Conservation (phyloP, 169 alveolate species). For the Hammondia hammondi region DNA sequence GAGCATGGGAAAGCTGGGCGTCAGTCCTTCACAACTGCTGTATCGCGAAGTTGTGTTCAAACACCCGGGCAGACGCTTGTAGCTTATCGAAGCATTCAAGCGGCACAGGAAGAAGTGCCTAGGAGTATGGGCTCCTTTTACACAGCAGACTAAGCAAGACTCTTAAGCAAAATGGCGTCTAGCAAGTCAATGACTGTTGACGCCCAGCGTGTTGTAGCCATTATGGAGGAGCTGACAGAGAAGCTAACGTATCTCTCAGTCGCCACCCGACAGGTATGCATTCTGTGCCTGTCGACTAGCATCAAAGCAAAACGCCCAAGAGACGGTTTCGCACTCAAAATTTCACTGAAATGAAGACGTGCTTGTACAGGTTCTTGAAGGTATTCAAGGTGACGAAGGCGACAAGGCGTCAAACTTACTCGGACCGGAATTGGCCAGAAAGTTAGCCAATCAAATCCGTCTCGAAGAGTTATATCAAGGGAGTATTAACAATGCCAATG, state of each 20-base stretch:
- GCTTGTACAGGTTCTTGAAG: constrained; percentile 56
- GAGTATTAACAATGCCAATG: constrained; percentile 40
- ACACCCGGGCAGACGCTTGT: background rate
- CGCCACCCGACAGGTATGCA: constrained; percentile 51
- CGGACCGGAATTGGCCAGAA: constrained; percentile 57
- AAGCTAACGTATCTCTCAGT: constrained; percentile 65
- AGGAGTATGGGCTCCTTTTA: too few species aligned
- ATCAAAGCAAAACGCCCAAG: background rate
- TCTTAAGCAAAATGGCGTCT: constrained; percentile 53
- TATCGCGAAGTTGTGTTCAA: background rate
- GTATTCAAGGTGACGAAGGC: constrained; percentile 57
- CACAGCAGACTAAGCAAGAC: too few species aligned
- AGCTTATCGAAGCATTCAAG: too few species aligned
- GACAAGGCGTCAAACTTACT: constrained; percentile 49
- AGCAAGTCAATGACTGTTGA: constrained; percentile 56
- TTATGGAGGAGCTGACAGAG: constrained; percentile 67
- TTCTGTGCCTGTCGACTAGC: too few species aligned
- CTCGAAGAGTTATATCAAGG: constrained; percentile 64
- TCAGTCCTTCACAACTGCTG: too few species aligned
- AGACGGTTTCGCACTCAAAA: background rate
- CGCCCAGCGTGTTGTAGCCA: constrained; percentile 67
- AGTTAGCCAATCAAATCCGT: constrained; percentile 55
- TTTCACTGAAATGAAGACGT: background rate
- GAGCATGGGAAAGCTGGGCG: too few species aligned
- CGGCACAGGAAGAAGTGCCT: too few species aligned